Base-by-base conservation (phyloP, 139 green algal species). In the Coelastrella sp. region DNA sequence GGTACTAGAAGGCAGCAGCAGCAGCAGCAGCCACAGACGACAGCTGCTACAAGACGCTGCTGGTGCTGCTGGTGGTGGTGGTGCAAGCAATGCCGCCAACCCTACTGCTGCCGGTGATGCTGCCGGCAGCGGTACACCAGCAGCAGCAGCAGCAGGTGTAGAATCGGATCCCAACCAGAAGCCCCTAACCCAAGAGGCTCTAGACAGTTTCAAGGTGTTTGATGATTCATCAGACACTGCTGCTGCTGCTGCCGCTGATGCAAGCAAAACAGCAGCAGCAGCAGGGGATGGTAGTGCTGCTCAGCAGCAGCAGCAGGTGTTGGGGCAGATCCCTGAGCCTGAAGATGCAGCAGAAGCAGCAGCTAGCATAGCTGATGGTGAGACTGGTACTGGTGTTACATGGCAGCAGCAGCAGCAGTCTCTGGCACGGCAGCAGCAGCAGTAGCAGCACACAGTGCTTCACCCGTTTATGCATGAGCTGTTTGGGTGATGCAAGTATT, bases 111-210 rank as follows among this genome's bases (percentile, higher is more conserved):
- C 32, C 32, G 32, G 32, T 47, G 19, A 4, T 47, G 20, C 57
- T 22, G 3, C 75, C 47, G 83, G 83, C 66, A 66, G 64, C 74
- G 17, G 32, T 47, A 47, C 32, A 0, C 32, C 32, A 47, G 32
- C 32, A 47, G 32, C 32, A 47, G 32, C n/a, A n/a, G n/a, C 83
- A 54, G 14, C 86, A 14, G 66, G 78, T 17, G 87, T 86, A 22
- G 87, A 91, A 47, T 59, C 59, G 3, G 78, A 90, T 22, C 59
- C 74, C 3, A 22, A 19, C 11, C 20, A 86, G 8, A 54, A 73
- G 19, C n/a, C 56, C 7, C 32, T 98, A n/a, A 92, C 87, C 2
- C 23, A 96, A 23, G 96, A 98, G 83, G 96, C 94, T 1, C 66
- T 91, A 19, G 87, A 86, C 20, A 91, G 87, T 65, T 86, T 91